Conservation (phyloP, 2,329 filamentous ascomycete genomes). For the Drechslera avenae region DNA sequence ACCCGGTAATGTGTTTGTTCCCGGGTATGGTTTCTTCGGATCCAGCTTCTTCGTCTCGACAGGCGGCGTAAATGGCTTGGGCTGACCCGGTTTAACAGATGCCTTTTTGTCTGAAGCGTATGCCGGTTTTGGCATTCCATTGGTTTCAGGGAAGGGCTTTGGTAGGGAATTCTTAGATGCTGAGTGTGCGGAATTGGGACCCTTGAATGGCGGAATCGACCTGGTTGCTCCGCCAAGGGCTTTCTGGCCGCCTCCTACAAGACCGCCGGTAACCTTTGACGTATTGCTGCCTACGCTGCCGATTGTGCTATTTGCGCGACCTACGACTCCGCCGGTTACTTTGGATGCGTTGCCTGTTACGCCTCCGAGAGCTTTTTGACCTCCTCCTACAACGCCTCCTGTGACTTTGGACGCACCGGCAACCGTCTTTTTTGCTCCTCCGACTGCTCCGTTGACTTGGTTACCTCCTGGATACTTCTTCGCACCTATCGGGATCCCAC, state of each 20-base stretch:
- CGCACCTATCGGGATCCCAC: conserved; percentile 28
- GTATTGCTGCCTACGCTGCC: conserved; percentile 10
- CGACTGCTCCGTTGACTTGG: conserved; percentile 16
- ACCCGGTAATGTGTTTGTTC: conserved; percentile 39
- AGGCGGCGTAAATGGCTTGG: conserved; percentile 35
- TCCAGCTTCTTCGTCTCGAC: conserved; percentile 18
- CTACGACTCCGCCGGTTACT: conserved; percentile 10
- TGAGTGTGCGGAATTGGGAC: neutral
- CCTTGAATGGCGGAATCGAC: conserved; percentile 14
- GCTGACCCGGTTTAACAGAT: conserved; percentile 32
- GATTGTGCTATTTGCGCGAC: conserved; percentile 19
- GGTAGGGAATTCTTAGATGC: conserved; percentile 13
- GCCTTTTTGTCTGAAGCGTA: conserved; percentile 34
- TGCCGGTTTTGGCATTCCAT: conserved; percentile 20
- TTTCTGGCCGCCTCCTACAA: conserved; percentile 19
- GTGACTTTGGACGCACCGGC: conserved; percentile 21
- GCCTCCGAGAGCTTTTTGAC: conserved; percentile 14
- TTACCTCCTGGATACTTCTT: conserved; percentile 37
- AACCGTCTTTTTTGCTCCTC: conserved; percentile 30
- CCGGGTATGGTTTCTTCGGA: conserved; percentile 34
- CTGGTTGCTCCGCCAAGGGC: conserved; percentile 13
- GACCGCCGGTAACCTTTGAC: conserved; percentile 9
- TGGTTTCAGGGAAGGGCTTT: conserved; percentile 13
- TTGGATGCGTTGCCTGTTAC: conserved; percentile 14
- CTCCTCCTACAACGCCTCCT: conserved; percentile 17